phyloP scores from a whole-genome alignment of 2,329 filamentous ascomycete species.

The Chaetothyriales sp. region DNA sequence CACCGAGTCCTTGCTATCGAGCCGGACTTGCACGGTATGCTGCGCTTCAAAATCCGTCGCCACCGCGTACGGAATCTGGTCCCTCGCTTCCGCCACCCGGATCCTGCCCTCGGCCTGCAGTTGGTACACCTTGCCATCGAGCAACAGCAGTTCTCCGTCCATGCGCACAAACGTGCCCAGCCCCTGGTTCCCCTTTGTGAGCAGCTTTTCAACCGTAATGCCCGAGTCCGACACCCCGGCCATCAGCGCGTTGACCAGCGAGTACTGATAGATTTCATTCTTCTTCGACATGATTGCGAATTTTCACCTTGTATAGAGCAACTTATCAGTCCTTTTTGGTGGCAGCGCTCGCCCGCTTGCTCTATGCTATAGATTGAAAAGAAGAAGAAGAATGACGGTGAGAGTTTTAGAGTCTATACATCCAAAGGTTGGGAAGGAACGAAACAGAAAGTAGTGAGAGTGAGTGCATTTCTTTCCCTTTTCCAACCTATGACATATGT shows the following conservation, averaged over 20 bases:
- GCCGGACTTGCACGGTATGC: constrained; percentile 9
- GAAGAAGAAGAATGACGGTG: too few species aligned
- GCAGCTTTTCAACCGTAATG: constrained; percentile 32
- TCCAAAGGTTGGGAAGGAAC: too few species aligned
- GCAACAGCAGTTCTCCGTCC: constrained; percentile 30
- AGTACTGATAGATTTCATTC: constrained; percentile 32
- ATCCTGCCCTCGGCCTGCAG: constrained; percentile 25
- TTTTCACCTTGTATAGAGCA: too few species aligned
- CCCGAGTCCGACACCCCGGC: constrained; percentile 32
- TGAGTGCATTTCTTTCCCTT: too few species aligned
- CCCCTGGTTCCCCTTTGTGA: constrained; percentile 34
- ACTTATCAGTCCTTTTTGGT: too few species aligned
- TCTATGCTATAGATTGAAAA: too few species aligned
- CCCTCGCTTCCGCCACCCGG: constrained; percentile 20
- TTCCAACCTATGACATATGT: too few species aligned
- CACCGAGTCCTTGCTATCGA: constrained; percentile 16
- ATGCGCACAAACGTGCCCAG: constrained; percentile 33
- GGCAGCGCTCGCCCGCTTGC: too few species aligned
- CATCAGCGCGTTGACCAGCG: constrained; percentile 31
- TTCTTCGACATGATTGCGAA: neutral
- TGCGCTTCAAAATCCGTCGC: constrained; percentile 20
- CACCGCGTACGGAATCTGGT: constrained; percentile 27
- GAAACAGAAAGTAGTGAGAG: too few species aligned
- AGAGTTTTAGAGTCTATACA: too few species aligned
- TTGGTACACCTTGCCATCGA: constrained; percentile 29